Conservation (phyloP, 2,329 filamentous ascomycete genomes). For the Fusarium sp. region DNA sequence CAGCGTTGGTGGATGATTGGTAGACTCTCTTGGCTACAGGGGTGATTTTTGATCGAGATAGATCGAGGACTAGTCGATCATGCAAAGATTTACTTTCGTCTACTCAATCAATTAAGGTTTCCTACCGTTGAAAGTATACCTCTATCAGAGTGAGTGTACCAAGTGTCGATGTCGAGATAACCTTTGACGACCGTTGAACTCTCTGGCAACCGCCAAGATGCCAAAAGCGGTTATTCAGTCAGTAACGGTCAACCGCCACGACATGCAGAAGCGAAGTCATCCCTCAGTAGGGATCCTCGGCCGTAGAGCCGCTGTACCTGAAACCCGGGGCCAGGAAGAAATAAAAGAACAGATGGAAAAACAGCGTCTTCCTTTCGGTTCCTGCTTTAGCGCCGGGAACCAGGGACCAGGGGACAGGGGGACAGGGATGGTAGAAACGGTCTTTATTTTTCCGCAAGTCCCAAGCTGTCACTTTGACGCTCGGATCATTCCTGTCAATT, state of each 20-base stretch:
- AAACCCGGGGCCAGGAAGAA: conserved; percentile 31
- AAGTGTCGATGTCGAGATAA: background rate
- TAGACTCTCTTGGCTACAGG: background rate
- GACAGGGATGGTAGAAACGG: background rate
- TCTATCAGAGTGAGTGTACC: no score
- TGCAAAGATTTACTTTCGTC: conserved; percentile 5
- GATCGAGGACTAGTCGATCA: conserved; percentile 23
- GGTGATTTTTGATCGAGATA: conserved; percentile 3
- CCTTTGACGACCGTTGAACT: background rate
- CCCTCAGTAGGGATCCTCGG: conserved; percentile 12
- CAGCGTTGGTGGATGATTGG: conserved; percentile 25
- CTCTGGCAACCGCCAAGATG: background rate
- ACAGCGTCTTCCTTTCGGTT: conserved; percentile 21
- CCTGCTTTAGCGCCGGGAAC: conserved; percentile 40
- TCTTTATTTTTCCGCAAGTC: conserved; percentile 37
- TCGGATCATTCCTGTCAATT: conserved; percentile 11
- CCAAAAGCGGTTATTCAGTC: background rate
- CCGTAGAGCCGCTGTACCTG: conserved; percentile 40
- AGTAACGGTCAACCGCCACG: conserved; percentile 3
- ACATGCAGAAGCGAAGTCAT: background rate
- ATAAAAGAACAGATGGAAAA: conserved; percentile 23
- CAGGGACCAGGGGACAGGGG: conserved; percentile 1
- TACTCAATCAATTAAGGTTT: background rate
- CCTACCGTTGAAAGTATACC: no score
- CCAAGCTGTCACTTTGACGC: background rate